These are phyloP conservation scores for Hygrocybe coccinea DNA, from an alignment of 768 basidiomycete genomes.

Conservation along the genomic window DNA sequence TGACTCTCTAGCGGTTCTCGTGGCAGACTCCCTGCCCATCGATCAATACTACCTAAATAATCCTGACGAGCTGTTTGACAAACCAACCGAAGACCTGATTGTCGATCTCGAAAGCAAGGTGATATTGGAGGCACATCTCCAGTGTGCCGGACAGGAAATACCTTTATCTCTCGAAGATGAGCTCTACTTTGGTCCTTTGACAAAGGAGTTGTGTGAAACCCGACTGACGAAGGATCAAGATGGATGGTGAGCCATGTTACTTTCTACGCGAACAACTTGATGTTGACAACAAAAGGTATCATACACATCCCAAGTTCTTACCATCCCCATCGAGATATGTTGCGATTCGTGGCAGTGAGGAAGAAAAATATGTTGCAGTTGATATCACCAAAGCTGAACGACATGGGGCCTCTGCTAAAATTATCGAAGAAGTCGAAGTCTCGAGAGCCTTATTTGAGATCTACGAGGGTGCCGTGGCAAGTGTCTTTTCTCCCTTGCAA, in stretches of 20 bases:
- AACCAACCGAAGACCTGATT: constrained; percentile 54
- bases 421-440: constrained; percentile 79
- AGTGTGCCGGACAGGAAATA: constrained; percentile 86
- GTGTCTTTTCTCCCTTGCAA: constrained; percentile 15
- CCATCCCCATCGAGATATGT: constrained; percentile 72
- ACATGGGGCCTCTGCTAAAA: constrained; percentile 30
- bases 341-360: constrained; percentile 68
- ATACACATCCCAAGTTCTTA: constrained; percentile 71
- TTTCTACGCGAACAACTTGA: background rate
- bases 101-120: constrained; percentile 71
- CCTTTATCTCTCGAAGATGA: constrained; percentile 64
- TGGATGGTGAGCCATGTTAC: constrained; percentile 56
- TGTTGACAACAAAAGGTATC: constrained; percentile 51
- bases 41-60: constrained; percentile 71
- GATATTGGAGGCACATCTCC: constrained; percentile 78
- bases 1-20: constrained; percentile 71
- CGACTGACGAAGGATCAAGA: constrained; percentile 65
- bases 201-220: constrained; percentile 55
- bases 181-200: constrained; percentile 64
- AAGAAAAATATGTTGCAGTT: constrained; percentile 74
- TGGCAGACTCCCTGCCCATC: constrained; percentile 63
- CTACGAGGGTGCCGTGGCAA: constrained; percentile 83
- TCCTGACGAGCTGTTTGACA: constrained; percentile 66
- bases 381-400: constrained; percentile 47
- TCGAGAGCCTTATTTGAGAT: constrained; percentile 83